Evolutionary conservation across 371 early-diverging fungal genomes (phyloP).

Genomic region (Smittium culicis): DNA sequence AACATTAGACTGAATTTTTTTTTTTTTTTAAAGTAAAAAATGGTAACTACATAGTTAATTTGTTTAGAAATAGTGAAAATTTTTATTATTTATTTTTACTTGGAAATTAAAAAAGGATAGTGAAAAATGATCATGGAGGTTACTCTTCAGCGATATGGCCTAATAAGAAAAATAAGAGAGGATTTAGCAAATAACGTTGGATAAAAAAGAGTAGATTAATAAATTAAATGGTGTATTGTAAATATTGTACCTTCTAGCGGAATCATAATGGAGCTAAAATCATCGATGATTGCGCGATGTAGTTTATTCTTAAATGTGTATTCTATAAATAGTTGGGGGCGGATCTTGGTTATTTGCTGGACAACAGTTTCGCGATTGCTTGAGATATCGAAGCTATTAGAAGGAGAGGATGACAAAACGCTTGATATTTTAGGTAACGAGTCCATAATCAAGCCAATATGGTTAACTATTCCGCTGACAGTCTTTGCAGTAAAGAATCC

Average conservation of each 20-base stretch:
- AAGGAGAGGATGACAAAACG: neutral
- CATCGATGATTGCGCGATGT: neutral
- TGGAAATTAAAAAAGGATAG: no score
- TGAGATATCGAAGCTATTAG: neutral
- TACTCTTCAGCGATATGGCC: no score
- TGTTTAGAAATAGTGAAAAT: no score
- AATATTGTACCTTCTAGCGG: neutral
- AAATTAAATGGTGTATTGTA: no score
- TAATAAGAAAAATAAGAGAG: no score
- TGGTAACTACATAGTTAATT: no score
- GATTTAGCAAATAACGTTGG: no score
- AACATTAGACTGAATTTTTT: no score
- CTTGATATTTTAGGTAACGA: neutral
- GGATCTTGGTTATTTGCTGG: neutral
- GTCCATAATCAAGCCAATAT: neutral
- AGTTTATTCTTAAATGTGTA: neutral
- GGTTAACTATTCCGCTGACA: neutral
- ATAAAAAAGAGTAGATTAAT: no score
- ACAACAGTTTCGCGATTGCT: neutral
- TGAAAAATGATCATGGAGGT: no score
- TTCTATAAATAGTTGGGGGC: neutral
- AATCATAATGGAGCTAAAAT: neutral
- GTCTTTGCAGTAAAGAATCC: neutral
- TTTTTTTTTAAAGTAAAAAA: no score
- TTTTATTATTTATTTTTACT: no score